Evolutionary conservation across 225 moss, liverwort and hornwort species (phyloP).

Genomic region (Rhytidiadelphus loreus): DNA sequence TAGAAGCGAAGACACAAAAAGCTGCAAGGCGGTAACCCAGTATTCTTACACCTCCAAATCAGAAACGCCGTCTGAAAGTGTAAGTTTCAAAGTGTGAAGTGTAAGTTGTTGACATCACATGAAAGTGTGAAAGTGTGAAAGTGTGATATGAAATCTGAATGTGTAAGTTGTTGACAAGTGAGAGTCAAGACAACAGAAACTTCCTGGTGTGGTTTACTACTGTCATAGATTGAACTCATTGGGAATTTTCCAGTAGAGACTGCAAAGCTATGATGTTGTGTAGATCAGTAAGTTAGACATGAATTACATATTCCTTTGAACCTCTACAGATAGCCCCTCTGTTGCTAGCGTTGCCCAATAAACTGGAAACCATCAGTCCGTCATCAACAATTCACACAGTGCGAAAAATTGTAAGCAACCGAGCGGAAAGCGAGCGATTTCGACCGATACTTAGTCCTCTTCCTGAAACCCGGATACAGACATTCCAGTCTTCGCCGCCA

Average conservation of each 20-base stretch:
- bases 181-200: neutral
- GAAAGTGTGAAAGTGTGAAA: neutral
- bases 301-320: neutral
- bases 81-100: neutral
- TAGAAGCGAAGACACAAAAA: neutral
- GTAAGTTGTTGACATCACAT: neutral
- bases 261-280: neutral
- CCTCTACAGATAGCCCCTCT: constrained; percentile 5
- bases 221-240: neutral
- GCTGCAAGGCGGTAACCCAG: neutral
- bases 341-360: neutral
- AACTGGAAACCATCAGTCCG: neutral
- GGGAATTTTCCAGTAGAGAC: neutral
- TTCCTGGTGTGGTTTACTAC: neutral
- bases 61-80: constrained; percentile 2
- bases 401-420: neutral
- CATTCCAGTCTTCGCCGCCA: neutral
- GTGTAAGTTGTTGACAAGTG: neutral
- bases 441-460: neutral
- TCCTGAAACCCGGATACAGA: neutral
- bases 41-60: neutral
- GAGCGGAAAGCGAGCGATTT: neutral
- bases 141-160: neutral
- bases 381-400: constrained; percentile 13
- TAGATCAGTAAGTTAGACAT: neutral